Conservation (phyloP, 2,329 filamentous ascomycete genomes). For the Gnomoniopsis smithogilvyi region DNA sequence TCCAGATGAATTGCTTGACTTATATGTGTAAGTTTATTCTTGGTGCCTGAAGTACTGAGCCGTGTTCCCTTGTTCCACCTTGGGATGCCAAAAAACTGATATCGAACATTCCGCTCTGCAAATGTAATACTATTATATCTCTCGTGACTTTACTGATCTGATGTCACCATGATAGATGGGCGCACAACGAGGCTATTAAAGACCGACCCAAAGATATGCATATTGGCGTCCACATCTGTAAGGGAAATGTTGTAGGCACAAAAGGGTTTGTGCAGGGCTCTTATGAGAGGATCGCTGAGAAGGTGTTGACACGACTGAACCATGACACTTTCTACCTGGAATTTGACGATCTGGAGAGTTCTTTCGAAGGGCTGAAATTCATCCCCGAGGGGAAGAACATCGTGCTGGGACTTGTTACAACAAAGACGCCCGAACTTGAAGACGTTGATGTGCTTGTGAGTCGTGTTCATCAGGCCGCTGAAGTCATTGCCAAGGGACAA, state of each 20-base stretch:
- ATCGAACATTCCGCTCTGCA: too few relatives aligned
- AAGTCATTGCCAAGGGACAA: constrained; percentile 55
- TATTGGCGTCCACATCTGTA: constrained; percentile 61
- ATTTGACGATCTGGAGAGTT: constrained; percentile 46
- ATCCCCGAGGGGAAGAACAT: constrained; percentile 47
- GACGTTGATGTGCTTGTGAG: constrained; percentile 40
- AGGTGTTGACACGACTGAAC: constrained; percentile 45
- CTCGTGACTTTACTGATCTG: too few relatives aligned
- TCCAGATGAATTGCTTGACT: neutral
- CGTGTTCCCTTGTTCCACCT: too few relatives aligned
- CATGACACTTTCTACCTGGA: constrained; percentile 52
- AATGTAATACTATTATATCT: too few relatives aligned
- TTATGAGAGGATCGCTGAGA: constrained; percentile 48
- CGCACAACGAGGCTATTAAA: constrained; percentile 54
- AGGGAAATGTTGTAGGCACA: constrained; percentile 33
- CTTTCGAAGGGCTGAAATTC: constrained; percentile 45
- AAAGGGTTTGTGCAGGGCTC: constrained; percentile 46
- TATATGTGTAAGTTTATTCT: constrained; percentile 51
- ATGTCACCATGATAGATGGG: too few relatives aligned
- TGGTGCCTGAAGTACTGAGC: too few relatives aligned
- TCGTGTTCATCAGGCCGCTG: constrained; percentile 44
- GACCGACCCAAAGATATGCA: constrained; percentile 47
- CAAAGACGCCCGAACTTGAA: constrained; percentile 45
- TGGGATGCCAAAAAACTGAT: too few relatives aligned
- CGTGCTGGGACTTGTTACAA: constrained; percentile 48